A percentile compares a stretch with the other conserved stretches of the same genome.
These are phyloP conservation scores for Paramecium caudatum DNA, from an alignment of 73 alveolate genomes.

Conservation along the genomic window DNA sequence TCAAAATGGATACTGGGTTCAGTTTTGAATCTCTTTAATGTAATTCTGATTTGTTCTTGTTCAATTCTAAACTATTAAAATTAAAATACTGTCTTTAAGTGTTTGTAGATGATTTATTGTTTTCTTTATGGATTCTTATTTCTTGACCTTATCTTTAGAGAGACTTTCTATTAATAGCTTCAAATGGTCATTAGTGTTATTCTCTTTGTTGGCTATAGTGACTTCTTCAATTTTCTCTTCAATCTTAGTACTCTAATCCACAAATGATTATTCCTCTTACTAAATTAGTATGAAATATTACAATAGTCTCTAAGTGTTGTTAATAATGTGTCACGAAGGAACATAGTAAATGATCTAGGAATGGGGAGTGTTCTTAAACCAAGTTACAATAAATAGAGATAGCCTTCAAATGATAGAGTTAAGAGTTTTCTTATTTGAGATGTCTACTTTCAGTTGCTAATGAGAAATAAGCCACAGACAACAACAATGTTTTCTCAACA, in stretches of 20 bases:
- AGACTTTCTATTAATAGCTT: conserved; percentile 17
- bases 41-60: background rate
- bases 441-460: conserved; percentile 40
- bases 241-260: conserved; percentile 3
- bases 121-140: background rate
- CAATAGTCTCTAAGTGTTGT: background rate
- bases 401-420: conserved; percentile 5
- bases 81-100: background rate
- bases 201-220: background rate
- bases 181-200: background rate
- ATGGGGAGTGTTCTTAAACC: background rate
- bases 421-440: conserved; percentile 36
- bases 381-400: background rate
- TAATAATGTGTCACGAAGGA: conserved; percentile 14
- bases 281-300: background rate
- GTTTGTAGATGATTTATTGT: background rate
- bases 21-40: conserved; percentile 5
- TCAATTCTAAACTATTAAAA: background rate
- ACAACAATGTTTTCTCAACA: background rate
- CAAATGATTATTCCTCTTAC: conserved; percentile 3
- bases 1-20: background rate
- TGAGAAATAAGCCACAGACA: conserved; percentile 21
- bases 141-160: background rate
- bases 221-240: background rate
- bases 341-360: background rate